These are phyloP conservation scores for Pogostemon cablin DNA, from an alignment of 257 asterid species.

Conservation along the genomic window DNA sequence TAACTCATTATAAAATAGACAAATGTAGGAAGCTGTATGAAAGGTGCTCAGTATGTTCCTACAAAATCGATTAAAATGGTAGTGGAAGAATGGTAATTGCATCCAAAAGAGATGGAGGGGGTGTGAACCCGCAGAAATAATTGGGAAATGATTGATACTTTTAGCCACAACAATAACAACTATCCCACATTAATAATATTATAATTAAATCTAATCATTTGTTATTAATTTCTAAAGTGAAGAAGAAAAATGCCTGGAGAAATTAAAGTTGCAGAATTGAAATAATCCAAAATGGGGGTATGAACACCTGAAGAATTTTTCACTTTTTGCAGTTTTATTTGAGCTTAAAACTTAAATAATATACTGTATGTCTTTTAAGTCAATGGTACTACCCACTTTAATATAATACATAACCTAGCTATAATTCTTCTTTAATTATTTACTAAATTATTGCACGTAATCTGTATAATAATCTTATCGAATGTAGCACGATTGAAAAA, in stretches of 20 bases:
- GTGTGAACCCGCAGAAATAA: constrained; percentile 13
- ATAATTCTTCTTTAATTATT: no score
- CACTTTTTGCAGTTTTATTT: constrained; percentile 35
- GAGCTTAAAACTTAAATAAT: constrained; percentile 24
- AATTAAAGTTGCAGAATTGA: constrained; percentile 24
- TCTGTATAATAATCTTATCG: no score
- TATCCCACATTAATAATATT: background rate
- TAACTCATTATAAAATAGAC: no score
- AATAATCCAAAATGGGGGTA: constrained; percentile 34
- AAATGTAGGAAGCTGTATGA: no score
- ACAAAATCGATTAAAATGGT: no score
- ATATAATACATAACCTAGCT: background rate
- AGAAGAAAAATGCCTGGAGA: constrained; percentile 35
- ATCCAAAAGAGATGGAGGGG: no score
- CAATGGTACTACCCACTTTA: constrained; percentile 35
- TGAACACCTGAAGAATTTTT: constrained; percentile 38
- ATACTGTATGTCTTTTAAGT: constrained; percentile 21
- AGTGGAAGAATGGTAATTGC: no score
- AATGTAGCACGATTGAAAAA: no score
- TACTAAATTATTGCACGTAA: background rate
- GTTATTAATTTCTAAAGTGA: background rate
- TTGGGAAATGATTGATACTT: constrained; percentile 11
- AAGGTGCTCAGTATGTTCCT: no score
- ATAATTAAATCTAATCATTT: background rate
- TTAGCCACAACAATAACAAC: constrained; percentile 12